Conservation (phyloP, 306 rosid species). For the Cucurbita ficifolia region DNA sequence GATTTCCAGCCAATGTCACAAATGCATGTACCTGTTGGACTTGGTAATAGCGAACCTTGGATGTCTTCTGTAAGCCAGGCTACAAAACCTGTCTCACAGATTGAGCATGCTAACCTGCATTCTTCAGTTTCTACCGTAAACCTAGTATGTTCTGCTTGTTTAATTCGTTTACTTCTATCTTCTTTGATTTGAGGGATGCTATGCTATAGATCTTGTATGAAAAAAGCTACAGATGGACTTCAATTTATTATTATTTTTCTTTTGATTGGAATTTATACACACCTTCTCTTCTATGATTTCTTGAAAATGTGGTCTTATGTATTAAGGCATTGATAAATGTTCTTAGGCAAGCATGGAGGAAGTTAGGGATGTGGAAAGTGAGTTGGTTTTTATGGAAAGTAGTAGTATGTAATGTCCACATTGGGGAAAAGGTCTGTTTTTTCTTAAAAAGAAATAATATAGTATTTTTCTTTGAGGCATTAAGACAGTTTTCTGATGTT, state of each 20-base stretch:
- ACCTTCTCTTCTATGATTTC: neutral
- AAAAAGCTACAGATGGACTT: neutral
- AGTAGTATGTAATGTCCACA: neutral
- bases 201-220: neutral
- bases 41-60: conserved; percentile 66
- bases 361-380: neutral
- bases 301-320: neutral
- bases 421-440: too few species aligned
- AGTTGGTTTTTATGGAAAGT: neutral
- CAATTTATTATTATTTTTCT: neutral
- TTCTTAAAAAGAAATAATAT: too few species aligned
- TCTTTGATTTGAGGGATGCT: neutral
- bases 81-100: conserved; percentile 28
- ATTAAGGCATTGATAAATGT: neutral
- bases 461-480: too few species aligned
- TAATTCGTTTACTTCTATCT: neutral
- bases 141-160: conserved; percentile 26
- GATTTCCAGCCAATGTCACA: conserved; percentile 69
- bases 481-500: neutral
- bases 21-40: conserved; percentile 37
- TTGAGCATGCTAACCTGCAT: conserved; percentile 51
- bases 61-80: conserved; percentile 51
- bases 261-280: neutral
- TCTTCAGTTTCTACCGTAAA: conserved; percentile 37
- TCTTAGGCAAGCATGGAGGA: neutral